phyloP scores from a whole-genome alignment of 345 rosid genomes.

The Acer saccharum region DNA sequence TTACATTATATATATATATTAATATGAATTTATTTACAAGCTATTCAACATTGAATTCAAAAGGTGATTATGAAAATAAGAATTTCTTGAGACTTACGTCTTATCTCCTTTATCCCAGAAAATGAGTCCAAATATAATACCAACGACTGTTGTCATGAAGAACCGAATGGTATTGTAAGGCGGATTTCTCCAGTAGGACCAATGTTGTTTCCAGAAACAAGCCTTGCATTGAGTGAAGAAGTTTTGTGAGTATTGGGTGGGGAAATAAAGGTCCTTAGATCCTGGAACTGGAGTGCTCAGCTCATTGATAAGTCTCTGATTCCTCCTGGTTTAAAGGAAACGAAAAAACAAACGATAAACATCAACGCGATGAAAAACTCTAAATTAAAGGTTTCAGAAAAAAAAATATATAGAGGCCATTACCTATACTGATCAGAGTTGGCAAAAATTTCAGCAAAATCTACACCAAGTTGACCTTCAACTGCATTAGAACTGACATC shows the following conservation, averaged over 20 bases:
- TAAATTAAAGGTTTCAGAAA: not conserved
- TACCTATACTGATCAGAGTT: constrained; percentile 38
- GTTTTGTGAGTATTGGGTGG: constrained; percentile 40
- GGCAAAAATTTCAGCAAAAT: constrained; percentile 46
- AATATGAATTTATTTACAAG: not conserved
- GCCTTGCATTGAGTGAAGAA: constrained; percentile 47
- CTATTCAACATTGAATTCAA: not conserved
- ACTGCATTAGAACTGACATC: constrained; percentile 43
- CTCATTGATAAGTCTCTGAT: constrained; percentile 38
- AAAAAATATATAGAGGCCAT: not conserved
- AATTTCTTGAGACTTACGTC: constrained; percentile 28
- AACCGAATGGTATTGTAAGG: constrained; percentile 41
- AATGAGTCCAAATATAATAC: constrained; percentile 43
- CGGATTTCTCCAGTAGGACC: constrained; percentile 58
- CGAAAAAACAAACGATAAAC: not conserved
- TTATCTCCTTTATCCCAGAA: constrained; percentile 46
- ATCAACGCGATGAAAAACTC: not conserved
- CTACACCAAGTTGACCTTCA: constrained; percentile 37
- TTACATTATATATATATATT: not conserved
- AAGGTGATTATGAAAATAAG: not conserved
- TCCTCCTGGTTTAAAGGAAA: constrained; percentile 29
- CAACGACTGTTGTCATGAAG: constrained; percentile 42
- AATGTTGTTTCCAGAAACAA: constrained; percentile 54
- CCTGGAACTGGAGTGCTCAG: constrained; percentile 41
- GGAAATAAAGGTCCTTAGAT: constrained; percentile 42